phyloP scores from a whole-genome alignment of 768 basidiomycete genomes.

The Hericium erinaceus region DNA sequence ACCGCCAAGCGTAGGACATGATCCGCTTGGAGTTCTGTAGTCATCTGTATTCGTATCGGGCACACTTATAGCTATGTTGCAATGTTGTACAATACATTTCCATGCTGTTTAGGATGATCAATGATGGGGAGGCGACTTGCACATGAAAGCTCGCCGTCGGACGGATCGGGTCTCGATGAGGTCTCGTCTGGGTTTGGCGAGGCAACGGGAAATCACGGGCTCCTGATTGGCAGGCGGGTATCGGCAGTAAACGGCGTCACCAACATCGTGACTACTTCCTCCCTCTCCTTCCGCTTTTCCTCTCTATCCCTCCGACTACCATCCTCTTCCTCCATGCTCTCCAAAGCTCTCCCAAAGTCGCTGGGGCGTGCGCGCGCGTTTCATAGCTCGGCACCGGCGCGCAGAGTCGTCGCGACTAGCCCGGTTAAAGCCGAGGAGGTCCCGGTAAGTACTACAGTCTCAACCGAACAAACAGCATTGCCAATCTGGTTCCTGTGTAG shows the following conservation, averaged over 20 bases:
- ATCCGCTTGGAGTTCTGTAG: conserved; percentile 21
- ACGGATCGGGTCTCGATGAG: no score
- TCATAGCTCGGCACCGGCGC: conserved; percentile 50
- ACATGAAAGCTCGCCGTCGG: not conserved
- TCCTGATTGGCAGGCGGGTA: conserved; percentile 11
- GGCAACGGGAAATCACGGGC: conserved; percentile 1
- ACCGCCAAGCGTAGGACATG: conserved; percentile 15
- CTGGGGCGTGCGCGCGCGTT: conserved; percentile 47
- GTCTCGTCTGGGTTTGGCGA: not conserved
- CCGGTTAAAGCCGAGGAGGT: conserved; percentile 78
- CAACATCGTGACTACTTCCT: not conserved
- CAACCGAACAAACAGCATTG: conserved; percentile 6
- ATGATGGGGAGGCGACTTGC: not conserved
- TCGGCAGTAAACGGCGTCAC: not conserved
- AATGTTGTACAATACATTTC: not conserved
- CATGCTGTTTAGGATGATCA: not conserved
- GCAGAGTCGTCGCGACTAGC: conserved; percentile 58
- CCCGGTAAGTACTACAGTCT: conserved; percentile 37
- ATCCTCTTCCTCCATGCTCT: conserved; percentile 39
- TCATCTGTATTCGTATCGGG: not conserved
- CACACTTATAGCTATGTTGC: not conserved
- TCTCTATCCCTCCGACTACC: conserved; percentile 11
- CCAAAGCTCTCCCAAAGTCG: conserved; percentile 50
- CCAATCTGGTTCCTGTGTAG: conserved; percentile 24
- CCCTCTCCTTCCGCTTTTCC: not conserved